Percentiles rank a stretch among this genome's conserved stretches.
These are phyloP conservation scores for Paraphaeosphaeria minitans DNA, from an alignment of 2,329 filamentous ascomycete genomes.

Conservation along the genomic window DNA sequence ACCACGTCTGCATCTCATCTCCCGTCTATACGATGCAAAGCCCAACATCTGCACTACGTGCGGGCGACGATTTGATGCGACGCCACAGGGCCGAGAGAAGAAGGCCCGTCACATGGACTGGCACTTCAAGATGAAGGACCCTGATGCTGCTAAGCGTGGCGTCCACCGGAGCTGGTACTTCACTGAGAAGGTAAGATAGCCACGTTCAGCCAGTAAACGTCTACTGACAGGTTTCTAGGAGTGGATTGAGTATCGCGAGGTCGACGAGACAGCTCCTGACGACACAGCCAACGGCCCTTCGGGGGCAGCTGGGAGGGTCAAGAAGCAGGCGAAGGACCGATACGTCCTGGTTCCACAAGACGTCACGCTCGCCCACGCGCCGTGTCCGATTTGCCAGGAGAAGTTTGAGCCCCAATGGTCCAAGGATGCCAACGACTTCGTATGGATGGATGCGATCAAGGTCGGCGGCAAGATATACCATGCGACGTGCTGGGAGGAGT, in stretches of 20 bases:
- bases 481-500: constrained; percentile 83
- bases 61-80: constrained; percentile 80
- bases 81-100: constrained; percentile 77
- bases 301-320: constrained; percentile 47
- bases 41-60: constrained; percentile 91
- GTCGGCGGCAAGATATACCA: constrained; percentile 84
- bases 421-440: constrained; percentile 92
- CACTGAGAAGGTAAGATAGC: constrained; percentile 72
- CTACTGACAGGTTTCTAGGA: constrained; percentile 61
- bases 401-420: constrained; percentile 92
- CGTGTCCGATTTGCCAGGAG: constrained; percentile 95
- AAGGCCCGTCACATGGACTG: constrained; percentile 96
- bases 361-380: constrained; percentile 71
- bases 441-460: constrained; percentile 88
- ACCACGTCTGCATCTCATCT: constrained; percentile 74
- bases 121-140: constrained; percentile 95
- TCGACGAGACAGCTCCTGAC: constrained; percentile 64
- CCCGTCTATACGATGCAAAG: constrained; percentile 76
- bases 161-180: constrained; percentile 96
- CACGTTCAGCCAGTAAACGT: background rate
- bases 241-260: constrained; percentile 86
- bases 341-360: constrained; percentile 87
- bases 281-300: constrained; percentile 30
- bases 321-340: constrained; percentile 64
- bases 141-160: constrained; percentile 81